Percentiles rank a stretch among this genome's conserved stretches.
These are phyloP conservation scores for Clathrus columnatus DNA, from an alignment of 768 basidiomycete genomes.

Conservation along the genomic window DNA sequence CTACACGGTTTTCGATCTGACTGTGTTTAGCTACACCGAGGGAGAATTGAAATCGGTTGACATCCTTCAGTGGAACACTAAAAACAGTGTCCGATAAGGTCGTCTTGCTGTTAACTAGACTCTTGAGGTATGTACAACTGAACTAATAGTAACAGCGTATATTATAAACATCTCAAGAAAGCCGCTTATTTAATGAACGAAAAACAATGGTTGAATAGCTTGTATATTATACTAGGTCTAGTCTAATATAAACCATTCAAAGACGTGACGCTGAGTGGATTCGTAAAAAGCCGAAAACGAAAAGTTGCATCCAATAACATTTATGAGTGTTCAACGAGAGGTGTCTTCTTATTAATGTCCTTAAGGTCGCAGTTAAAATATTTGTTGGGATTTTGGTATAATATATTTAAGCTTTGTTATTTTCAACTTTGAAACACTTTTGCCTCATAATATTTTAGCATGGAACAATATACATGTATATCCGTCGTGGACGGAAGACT, in stretches of 20 bases:
- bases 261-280: constrained; percentile 69
- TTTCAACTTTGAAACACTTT: too few species aligned
- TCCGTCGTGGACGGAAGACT: too few species aligned
- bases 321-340: constrained; percentile 84
- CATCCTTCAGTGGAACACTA: constrained; percentile 59
- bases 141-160: constrained; percentile 5
- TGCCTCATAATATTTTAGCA: too few species aligned
- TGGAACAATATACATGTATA: too few species aligned
- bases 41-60: constrained; percentile 67
- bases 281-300: constrained; percentile 97
- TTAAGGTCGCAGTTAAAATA: too few species aligned
- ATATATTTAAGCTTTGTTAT: too few species aligned
- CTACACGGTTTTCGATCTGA: not conserved
- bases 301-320: constrained; percentile 94
- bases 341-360: too few species aligned
- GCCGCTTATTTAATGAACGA: constrained; percentile 68
- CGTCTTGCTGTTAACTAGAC: constrained; percentile 52
- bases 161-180: constrained; percentile 45
- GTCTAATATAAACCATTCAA: constrained; percentile 18
- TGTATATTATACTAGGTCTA: constrained; percentile 23
- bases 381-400: too few species aligned
- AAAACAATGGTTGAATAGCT: constrained; percentile 56
- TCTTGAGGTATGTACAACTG: constrained; percentile 41
- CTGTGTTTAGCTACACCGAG: constrained; percentile 45
- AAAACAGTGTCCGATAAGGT: constrained; percentile 65